Evolutionary conservation across 371 early-diverging fungal species (phyloP).

Genomic region (Circinella umbellata): DNA sequence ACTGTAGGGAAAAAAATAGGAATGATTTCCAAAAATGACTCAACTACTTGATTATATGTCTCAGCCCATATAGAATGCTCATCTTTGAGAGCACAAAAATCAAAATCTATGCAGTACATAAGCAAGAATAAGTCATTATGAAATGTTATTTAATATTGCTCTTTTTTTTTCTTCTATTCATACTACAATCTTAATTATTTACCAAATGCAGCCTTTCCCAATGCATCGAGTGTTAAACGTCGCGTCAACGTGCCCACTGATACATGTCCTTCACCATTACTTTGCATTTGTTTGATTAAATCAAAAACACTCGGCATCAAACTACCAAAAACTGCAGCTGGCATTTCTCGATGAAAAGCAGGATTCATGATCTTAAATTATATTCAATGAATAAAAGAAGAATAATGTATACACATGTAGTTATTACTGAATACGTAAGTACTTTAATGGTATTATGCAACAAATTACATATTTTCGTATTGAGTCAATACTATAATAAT

Average conservation of each 20-base stretch:
- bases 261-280: neutral
- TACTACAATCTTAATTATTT: neutral
- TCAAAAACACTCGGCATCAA: slow-evolving; percentile 23
- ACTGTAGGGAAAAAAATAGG: slow-evolving; percentile 11
- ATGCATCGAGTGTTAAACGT: slow-evolving; percentile 36
- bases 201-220: slow-evolving; percentile 46
- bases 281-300: slow-evolving; percentile 25
- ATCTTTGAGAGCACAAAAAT: slow-evolving; percentile 31
- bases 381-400: neutral
- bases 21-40: slow-evolving; percentile 20
- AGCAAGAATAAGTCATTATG: too few relatives aligned
- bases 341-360: slow-evolving; percentile 41
- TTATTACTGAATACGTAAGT: neutral
- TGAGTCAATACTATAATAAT: too few relatives aligned
- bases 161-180: neutral
- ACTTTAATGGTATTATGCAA: too few relatives aligned
- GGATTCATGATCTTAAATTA: slow-evolving; percentile 33
- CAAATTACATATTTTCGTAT: too few relatives aligned
- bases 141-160: neutral
- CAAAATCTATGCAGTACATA: slow-evolving; percentile 23
- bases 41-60: slow-evolving; percentile 25
- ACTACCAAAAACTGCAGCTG: slow-evolving; percentile 32
- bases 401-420: neutral
- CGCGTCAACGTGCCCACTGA: slow-evolving; percentile 22
- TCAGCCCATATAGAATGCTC: slow-evolving; percentile 34